phyloP scores from a whole-genome alignment of 2,329 filamentous ascomycete species.

The Aspergillus floridensis region DNA sequence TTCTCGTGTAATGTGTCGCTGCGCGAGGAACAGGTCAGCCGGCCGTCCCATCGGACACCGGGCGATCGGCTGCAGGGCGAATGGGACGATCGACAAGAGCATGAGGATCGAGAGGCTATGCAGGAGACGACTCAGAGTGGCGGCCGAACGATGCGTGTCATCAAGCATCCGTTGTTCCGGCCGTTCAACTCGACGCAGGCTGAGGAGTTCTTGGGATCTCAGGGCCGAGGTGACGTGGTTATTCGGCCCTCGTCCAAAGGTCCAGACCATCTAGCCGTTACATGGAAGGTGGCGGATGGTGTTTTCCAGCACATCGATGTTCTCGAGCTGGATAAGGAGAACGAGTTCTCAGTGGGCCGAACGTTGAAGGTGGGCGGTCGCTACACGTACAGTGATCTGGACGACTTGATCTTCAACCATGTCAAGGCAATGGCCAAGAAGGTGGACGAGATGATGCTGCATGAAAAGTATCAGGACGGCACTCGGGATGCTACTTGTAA shows the following conservation, averaged over 20 bases:
- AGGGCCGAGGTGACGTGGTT: conserved; percentile 83
- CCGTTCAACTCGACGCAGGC: conserved; percentile 90
- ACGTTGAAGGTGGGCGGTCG: conserved; percentile 82
- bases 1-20: conserved; percentile 82
- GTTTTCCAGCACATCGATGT: conserved; percentile 99
- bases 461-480: conserved; percentile 88
- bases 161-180: conserved; percentile 95
- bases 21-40: conserved; percentile 74
- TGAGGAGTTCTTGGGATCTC: conserved; percentile 86
- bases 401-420: conserved; percentile 95
- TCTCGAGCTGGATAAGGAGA: conserved; percentile 93
- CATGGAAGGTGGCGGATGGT: conserved; percentile 95
- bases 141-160: conserved; percentile 85
- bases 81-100: conserved; percentile 84
- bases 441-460: conserved; percentile 90
- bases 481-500: conserved; percentile 80
- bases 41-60: conserved; percentile 65
- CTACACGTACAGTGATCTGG: conserved; percentile 90
- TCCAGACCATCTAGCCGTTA: conserved; percentile 90
- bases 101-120: conserved; percentile 75
- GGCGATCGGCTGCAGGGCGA: conserved; percentile 70
- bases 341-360: conserved; percentile 88
- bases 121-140: conserved; percentile 82
- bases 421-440: conserved; percentile 98
- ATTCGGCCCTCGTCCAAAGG: conserved; percentile 95